Evolutionary conservation across 2,329 filamentous ascomycete species (phyloP).

Genomic region (Diaporthe vexans): DNA sequence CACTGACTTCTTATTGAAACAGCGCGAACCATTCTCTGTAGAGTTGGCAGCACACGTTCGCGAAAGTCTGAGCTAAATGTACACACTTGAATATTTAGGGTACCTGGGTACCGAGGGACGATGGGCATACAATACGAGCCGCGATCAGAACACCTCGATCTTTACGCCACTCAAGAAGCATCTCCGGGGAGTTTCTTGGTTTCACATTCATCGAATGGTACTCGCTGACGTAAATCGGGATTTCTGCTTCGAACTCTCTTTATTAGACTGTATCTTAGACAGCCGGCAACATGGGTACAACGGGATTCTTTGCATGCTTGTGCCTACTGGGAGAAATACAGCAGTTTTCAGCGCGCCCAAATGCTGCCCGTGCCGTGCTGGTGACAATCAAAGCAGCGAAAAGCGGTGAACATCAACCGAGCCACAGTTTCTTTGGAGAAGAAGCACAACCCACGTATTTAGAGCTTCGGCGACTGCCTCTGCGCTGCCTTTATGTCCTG

Average conservation of each 20-base stretch:
- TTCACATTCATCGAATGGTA: background rate
- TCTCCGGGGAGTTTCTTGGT: background rate
- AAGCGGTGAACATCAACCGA: too few species aligned
- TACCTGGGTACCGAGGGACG: background rate
- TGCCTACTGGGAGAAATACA: too few species aligned
- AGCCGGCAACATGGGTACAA: background rate
- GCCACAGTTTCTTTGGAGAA: too few species aligned
- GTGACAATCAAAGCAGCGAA: too few species aligned
- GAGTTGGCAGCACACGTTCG: constrained; percentile 26
- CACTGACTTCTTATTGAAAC: background rate
- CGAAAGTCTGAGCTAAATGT: background rate
- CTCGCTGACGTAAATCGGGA: background rate
- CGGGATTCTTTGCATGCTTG: background rate
- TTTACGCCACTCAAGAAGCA: background rate
- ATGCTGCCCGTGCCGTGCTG: too few species aligned
- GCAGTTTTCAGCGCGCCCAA: too few species aligned
- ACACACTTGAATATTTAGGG: too few species aligned
- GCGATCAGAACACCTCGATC: too few species aligned
- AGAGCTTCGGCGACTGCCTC: constrained; percentile 2
- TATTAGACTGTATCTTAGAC: background rate
- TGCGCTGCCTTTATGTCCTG: constrained; percentile 52
- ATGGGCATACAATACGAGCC: background rate
- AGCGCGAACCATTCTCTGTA: constrained; percentile 24
- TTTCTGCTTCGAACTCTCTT: background rate
- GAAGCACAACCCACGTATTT: background rate